These are phyloP conservation scores for Aspergillus cavernicola DNA, from an alignment of 495 filamentous ascomycete genomes.

Conservation along the genomic window DNA sequence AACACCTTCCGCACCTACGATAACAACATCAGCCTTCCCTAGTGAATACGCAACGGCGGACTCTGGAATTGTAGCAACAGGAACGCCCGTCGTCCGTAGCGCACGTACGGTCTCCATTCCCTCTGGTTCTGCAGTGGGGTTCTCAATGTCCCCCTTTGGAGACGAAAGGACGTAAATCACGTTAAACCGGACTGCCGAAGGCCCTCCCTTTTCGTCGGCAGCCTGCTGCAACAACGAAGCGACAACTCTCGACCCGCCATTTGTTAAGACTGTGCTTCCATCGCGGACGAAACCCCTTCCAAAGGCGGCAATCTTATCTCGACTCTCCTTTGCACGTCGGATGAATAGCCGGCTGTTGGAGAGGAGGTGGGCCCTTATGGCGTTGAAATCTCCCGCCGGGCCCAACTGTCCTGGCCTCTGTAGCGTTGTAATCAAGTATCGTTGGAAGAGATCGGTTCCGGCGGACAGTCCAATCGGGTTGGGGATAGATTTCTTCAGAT, in stretches of 20 bases:
- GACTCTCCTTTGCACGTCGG: slow-evolving; percentile 75
- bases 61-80: slow-evolving; percentile 78
- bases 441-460: slow-evolving; percentile 92
- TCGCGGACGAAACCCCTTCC: slow-evolving; percentile 75
- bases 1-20: slow-evolving; percentile 92
- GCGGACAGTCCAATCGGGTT: slow-evolving; percentile 89
- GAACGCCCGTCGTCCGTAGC: slow-evolving; percentile 69
- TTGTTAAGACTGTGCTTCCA: slow-evolving; percentile 75
- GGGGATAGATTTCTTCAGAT: slow-evolving; percentile 68
- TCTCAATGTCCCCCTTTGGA: slow-evolving; percentile 27
- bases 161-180: slow-evolving; percentile 73
- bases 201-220: slow-evolving; percentile 57
- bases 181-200: slow-evolving; percentile 62
- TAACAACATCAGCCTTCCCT: slow-evolving; percentile 71
- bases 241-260: slow-evolving; percentile 82
- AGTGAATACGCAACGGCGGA: slow-evolving; percentile 83
- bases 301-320: slow-evolving; percentile 74
- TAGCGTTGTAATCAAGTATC: slow-evolving; percentile 76
- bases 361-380: slow-evolving; percentile 75
- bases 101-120: slow-evolving; percentile 60
- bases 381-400: slow-evolving; percentile 68
- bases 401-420: slow-evolving; percentile 52
- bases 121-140: slow-evolving; percentile 45
- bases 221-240: slow-evolving; percentile 70
- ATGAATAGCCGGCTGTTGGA: slow-evolving; percentile 83